These are phyloP conservation scores for Magnusiomyces fungicola DNA, from an alignment of 1,139 yeast genomes.

Conservation along the genomic window DNA sequence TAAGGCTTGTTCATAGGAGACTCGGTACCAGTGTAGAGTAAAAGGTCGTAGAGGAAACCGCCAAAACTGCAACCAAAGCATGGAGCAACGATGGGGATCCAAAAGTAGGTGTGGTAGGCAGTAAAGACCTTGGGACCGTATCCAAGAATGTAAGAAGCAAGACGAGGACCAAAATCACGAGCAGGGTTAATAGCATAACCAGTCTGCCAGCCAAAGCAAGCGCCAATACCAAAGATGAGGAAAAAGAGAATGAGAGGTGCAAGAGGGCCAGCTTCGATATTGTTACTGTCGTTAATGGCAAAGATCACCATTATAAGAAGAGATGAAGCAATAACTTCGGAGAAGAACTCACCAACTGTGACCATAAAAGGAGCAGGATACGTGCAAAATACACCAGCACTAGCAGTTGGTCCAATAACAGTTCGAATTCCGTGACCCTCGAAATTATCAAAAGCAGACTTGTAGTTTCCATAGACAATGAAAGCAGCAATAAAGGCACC, in stretches of 20 bases:
- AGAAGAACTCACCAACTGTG: constrained; percentile 39
- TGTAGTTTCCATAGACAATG: constrained; percentile 28
- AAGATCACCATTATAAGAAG: constrained; percentile 40
- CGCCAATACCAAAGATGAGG: constrained; percentile 39
- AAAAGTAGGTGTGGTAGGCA: constrained; percentile 38
- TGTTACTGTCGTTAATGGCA: constrained; percentile 44
- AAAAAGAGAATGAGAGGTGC: constrained; percentile 42
- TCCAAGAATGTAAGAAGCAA: constrained; percentile 41
- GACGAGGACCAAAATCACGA: constrained; percentile 47
- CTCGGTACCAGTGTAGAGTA: constrained; percentile 44
- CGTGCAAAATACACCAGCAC: constrained; percentile 42
- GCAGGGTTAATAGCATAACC: constrained; percentile 48
- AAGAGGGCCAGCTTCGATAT: constrained; percentile 38
- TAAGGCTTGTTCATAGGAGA: constrained; percentile 42
- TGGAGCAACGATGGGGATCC: constrained; percentile 46
- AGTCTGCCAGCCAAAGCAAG: constrained; percentile 43
- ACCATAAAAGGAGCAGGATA: constrained; percentile 39
- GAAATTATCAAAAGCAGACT: constrained; percentile 24
- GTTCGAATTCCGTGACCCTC: constrained; percentile 28
- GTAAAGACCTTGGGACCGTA: constrained; percentile 38
- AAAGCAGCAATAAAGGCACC: constrained; percentile 29
- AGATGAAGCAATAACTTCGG: constrained; percentile 41
- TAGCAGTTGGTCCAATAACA: constrained; percentile 26
- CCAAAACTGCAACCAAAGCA: constrained; percentile 40
- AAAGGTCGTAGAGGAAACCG: constrained; percentile 40